These are phyloP conservation scores for Blastobotrys terrestris DNA, from an alignment of 805 yeast species.

Conservation along the genomic window DNA sequence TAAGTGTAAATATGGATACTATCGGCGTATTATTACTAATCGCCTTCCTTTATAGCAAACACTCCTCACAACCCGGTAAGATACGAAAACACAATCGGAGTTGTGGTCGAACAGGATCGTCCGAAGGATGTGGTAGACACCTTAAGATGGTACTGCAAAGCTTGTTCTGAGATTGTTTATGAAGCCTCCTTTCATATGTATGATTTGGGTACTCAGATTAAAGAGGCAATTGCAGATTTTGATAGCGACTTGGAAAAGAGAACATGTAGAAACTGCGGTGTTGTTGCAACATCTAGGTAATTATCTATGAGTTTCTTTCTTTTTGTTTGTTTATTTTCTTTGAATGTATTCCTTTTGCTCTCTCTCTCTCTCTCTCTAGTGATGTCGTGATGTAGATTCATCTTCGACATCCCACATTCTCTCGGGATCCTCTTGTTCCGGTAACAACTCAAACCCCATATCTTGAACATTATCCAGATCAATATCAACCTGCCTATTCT, in stretches of 20 bases:
- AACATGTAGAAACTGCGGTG: conserved; percentile 72
- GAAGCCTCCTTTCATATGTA: conserved; percentile 66
- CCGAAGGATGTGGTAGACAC: conserved; percentile 65
- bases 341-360: too few species aligned
- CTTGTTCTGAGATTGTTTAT: conserved; percentile 58
- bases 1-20: conserved; percentile 16
- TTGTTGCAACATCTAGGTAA: conserved; percentile 28
- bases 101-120: conserved; percentile 89
- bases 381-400: not conserved
- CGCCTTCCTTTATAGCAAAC: conserved; percentile 37
- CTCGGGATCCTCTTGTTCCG: conserved; percentile 12
- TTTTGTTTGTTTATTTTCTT: not conserved
- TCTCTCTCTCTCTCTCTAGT: conserved; percentile 1
- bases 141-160: conserved; percentile 81
- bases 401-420: conserved; percentile 3
- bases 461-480: conserved; percentile 13
- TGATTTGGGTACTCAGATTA: conserved; percentile 88
- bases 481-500: conserved; percentile 10
- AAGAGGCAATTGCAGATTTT: conserved; percentile 67
- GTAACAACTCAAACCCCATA: conserved; percentile 11
- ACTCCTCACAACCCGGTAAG: conserved; percentile 88
- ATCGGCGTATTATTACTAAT: not conserved
- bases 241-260: conserved; percentile 57
- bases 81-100: conserved; percentile 77
- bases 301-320: not conserved